Evolutionary conservation across 176 grass and related monocot genomes (phyloP).

Genomic region (Dendrocalamus sinicus): DNA sequence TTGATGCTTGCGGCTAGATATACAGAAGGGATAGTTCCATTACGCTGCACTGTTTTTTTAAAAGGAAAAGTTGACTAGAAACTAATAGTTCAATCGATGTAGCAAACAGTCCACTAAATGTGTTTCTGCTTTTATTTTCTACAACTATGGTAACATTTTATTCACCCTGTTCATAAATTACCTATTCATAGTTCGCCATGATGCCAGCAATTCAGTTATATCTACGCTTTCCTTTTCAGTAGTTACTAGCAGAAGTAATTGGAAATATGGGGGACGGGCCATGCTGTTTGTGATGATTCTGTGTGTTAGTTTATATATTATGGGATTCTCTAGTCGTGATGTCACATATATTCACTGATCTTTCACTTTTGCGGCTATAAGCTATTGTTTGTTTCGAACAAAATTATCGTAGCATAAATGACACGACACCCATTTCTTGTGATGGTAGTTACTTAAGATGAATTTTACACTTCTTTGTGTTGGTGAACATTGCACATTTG

Average conservation of each 20-base stretch:
- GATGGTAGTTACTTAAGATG: no score
- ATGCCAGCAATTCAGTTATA: neutral
- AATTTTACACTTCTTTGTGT: neutral
- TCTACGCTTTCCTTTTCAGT: neutral
- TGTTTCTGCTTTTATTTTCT: neutral
- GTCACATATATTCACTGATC: no score
- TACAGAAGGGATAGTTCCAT: neutral
- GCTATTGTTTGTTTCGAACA: neutral
- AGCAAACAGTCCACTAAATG: neutral
- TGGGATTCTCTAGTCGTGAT: neutral
- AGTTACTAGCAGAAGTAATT: neutral
- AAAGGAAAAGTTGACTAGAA: slow-evolving; percentile 22
- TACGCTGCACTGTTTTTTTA: neutral
- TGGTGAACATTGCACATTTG: neutral
- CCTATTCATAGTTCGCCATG: neutral
- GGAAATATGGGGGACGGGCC: neutral
- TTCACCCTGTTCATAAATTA: neutral
- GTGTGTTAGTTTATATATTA: neutral
- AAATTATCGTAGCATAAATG: neutral
- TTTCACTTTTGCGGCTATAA: no score
- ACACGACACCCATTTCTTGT: no score
- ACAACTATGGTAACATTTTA: neutral
- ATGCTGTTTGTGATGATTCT: neutral
- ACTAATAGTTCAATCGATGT: slow-evolving; percentile 9
- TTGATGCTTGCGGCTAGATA: neutral